Evolutionary conservation across 768 basidiomycete species (phyloP), one percentile per base, ranked within the genome.

Genomic region (Lentinula detonsa): DNA sequence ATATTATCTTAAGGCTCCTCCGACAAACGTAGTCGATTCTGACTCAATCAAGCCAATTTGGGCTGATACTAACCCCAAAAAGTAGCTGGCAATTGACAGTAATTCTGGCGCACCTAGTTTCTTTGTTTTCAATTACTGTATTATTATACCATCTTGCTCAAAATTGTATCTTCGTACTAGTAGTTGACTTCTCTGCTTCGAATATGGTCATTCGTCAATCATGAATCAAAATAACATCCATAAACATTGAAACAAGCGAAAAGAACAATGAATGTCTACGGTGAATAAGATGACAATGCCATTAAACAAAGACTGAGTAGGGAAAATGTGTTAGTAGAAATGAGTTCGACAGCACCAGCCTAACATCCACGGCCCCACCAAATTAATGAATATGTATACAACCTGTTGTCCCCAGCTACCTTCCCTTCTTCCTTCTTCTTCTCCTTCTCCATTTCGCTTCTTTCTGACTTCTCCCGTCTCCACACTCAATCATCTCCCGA

Each of bases 21-120:
- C 49, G 64, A 53, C 57, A 59, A 72, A 62, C 46, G 65, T 69
- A 60, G 70, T 70, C n/a, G 62, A 71, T 58, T 72, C 74, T 46
- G 79, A 80, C 61, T 68, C 66, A 15, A 66, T 68, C 61, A 78
- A 78, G 65, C 79, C 78, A 34, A 73, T 76, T 28, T 81, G 79
- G 79, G 76, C 76, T n/a, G 46, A 48, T 23, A 18, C 18, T n/a
- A 67, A 75, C 50, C 23, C 69, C 23, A 49, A 59, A 56, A 70
- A 67, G 59, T 69, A 65, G 33, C 16, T 34, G 7, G 50, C 5
- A 9, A 18, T n/a, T n/a, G 13, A 4, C 13, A 34, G 5, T 46
- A 15, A 8, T 46, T 46, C 15, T 18, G 13, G 37, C 37, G 13
- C 2, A 28, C 28, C 13, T 39, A 1, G 37, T 8, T 39, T 8